phyloP scores from a whole-genome alignment of 805 yeast species.

The Kodamaea sagamina region DNA sequence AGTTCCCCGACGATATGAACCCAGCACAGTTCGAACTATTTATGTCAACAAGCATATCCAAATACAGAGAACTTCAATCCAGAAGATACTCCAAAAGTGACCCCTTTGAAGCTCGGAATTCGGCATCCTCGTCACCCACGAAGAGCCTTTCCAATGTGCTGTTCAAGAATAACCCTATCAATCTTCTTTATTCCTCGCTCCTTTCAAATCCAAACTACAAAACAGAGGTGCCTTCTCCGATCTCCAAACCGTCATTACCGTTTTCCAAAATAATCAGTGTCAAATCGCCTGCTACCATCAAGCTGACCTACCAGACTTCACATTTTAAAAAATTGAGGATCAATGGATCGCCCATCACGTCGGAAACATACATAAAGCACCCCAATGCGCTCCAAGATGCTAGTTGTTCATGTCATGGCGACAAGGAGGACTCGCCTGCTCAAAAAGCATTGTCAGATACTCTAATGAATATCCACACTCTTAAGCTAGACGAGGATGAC shows the following conservation, averaged over 20 bases:
- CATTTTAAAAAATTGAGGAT: conserved; percentile 46
- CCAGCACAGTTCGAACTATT: conserved; percentile 35
- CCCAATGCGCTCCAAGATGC: conserved; percentile 3
- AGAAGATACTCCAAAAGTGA: conserved; percentile 14
- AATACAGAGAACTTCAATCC: conserved; percentile 32
- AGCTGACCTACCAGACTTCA: conserved; percentile 35
- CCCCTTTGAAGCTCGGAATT: conserved; percentile 11
- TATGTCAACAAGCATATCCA: conserved; percentile 33
- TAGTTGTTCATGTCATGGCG: conserved; percentile 9
- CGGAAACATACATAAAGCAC: conserved; percentile 19
- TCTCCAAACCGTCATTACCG: conserved; percentile 14
- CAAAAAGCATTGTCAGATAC: conserved; percentile 12
- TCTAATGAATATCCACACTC: conserved; percentile 11
- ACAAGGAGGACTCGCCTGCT: conserved; percentile 12
- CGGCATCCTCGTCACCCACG: not conserved
- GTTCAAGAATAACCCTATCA: conserved; percentile 24
- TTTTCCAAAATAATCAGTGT: conserved; percentile 19
- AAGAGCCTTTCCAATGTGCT: conserved; percentile 2
- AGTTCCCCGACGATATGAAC: conserved; percentile 8
- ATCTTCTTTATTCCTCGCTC: conserved; percentile 29
- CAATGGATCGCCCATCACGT: conserved; percentile 38
- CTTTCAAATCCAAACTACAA: conserved; percentile 19
- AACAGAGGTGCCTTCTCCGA: conserved; percentile 6
- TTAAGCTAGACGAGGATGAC: conserved; percentile 16
- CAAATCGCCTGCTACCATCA: conserved; percentile 42